Conservation (phyloP, 257 asterid species). For the Rauvolfia tetraphylla region DNA sequence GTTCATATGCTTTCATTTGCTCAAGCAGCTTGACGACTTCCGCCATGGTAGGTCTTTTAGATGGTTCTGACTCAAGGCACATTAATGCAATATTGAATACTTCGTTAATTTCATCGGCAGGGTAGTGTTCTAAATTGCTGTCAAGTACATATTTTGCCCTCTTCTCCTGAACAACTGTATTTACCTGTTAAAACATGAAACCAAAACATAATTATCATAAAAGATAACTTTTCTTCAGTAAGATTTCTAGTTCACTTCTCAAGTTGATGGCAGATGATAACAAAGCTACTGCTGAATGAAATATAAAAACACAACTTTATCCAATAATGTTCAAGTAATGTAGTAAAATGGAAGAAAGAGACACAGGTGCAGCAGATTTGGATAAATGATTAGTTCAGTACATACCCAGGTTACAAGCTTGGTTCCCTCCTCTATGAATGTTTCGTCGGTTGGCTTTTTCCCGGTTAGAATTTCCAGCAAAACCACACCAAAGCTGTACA, state of each 20-base stretch:
- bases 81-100: constrained; percentile 57
- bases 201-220: background rate
- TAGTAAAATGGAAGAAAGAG: too few species aligned
- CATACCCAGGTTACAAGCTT: constrained; percentile 91
- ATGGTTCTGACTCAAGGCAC: constrained; percentile 78
- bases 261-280: background rate
- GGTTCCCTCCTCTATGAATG: constrained; percentile 86
- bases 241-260: background rate
- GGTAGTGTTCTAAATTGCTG: constrained; percentile 44
- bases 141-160: constrained; percentile 68
- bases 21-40: constrained; percentile 77
- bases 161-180: constrained; percentile 71
- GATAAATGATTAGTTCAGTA: background rate
- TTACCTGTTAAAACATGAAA: constrained; percentile 52
- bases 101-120: constrained; percentile 46
- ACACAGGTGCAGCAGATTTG: background rate
- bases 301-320: background rate
- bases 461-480: constrained; percentile 87
- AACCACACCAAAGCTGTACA: constrained; percentile 88
- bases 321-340: background rate
- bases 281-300: too few species aligned
- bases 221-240: background rate
- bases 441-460: constrained; percentile 68
- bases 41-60: constrained; percentile 71
- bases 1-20: constrained; percentile 37